Evolutionary conservation across 352 stramenopile genomes (phyloP).

Genomic region (Phytophthora pisi): DNA sequence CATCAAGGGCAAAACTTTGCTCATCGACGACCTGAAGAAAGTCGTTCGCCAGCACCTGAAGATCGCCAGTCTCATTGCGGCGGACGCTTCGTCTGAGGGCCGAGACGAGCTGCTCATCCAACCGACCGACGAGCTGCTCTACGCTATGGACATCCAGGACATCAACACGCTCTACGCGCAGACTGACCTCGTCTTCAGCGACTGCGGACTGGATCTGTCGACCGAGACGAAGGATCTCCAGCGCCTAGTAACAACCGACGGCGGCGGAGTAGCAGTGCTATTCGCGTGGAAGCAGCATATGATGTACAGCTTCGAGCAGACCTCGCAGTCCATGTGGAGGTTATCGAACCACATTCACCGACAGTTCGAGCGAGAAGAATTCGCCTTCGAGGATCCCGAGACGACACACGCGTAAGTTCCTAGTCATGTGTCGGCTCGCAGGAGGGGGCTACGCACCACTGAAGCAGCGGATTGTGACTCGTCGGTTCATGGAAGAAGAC

Average conservation of each 20-base stretch:
- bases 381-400: background rate
- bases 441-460: background rate
- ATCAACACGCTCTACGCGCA: background rate
- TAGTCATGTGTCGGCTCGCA: background rate
- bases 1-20: background rate
- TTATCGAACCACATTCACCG: background rate
- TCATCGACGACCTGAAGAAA: conserved; percentile 10
- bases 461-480: conserved; percentile 29
- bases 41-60: conserved; percentile 2
- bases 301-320: background rate
- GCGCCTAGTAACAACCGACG: background rate
- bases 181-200: background rate
- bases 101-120: background rate
- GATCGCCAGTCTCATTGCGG: background rate
- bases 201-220: background rate
- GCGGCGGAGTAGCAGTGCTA: background rate
- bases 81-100: background rate
- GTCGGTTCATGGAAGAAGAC: conserved; percentile 47
- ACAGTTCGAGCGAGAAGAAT: background rate
- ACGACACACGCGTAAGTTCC: background rate
- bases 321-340: background rate
- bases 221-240: background rate
- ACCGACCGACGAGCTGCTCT: background rate
- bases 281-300: background rate
- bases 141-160: background rate